Evolutionary conservation across 2,329 filamentous ascomycete genomes (phyloP).

Genomic region (Aspergillus sclerotialis): DNA sequence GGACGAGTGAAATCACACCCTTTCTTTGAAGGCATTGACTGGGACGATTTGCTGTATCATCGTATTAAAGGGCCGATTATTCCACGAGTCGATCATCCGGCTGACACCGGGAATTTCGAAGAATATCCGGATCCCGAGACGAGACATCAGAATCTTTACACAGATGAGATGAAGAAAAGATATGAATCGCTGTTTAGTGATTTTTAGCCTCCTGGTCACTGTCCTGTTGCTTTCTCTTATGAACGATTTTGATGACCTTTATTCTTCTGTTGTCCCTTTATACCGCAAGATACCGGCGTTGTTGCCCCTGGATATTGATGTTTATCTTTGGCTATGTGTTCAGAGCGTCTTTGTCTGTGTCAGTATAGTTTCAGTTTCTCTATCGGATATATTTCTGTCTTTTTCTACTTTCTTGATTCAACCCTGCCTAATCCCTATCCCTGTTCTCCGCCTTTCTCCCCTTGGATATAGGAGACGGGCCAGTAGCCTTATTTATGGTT

Average conservation of each 20-base stretch:
- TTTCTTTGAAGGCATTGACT: constrained; percentile 56
- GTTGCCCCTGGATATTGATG: not conserved
- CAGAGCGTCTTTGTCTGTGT: not conserved
- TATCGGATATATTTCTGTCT: constrained; percentile 2
- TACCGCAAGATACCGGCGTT: not conserved
- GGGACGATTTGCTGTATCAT: constrained; percentile 56
- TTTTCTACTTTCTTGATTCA: not conserved
- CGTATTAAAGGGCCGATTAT: constrained; percentile 56
- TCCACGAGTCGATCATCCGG: constrained; percentile 52
- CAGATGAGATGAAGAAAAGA: constrained; percentile 53
- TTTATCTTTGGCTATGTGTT: not conserved
- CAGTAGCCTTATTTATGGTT: no score
- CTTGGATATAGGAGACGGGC: no score
- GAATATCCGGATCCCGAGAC: constrained; percentile 54
- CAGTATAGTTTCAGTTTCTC: not conserved
- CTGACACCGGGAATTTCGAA: constrained; percentile 59
- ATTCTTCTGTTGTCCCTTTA: not conserved
- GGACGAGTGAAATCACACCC: constrained; percentile 53
- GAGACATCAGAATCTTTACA: constrained; percentile 47
- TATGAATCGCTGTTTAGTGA: constrained; percentile 56
- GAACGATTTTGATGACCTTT: not conserved
- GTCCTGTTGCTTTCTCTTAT: not conserved
- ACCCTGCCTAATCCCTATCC: no score
- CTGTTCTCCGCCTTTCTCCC: no score
- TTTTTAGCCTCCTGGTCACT: constrained; percentile 39